These are phyloP conservation scores for Diaporthe nobilis DNA, from an alignment of 2,329 filamentous ascomycete genomes.

Conservation along the genomic window DNA sequence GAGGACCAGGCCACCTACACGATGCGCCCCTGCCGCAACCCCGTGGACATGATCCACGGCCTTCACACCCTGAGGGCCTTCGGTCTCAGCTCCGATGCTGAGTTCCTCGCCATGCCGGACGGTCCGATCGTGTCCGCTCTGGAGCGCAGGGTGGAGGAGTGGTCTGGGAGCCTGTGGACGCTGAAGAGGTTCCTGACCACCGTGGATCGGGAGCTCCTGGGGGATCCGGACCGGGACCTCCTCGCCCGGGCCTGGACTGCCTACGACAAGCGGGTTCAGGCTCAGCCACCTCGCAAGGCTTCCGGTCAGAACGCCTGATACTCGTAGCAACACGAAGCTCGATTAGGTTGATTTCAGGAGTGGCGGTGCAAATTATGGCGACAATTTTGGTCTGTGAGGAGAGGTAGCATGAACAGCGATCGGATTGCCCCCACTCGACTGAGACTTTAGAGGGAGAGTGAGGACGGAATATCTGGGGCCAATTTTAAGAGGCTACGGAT, in stretches of 20 bases:
- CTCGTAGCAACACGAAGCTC: fast-evolving
- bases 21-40: background rate
- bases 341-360: no score
- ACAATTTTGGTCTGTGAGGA: background rate
- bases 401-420: background rate
- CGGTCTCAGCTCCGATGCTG: background rate
- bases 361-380: background rate
- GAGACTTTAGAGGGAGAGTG: background rate
- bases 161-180: background rate
- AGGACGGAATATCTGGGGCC: background rate
- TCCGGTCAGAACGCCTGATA: background rate
- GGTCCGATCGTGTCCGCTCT: background rate
- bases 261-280: background rate
- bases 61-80: background rate
- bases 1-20: background rate
- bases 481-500: no score
- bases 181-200: background rate
- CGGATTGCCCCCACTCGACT: background rate
- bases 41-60: background rate
- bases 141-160: background rate
- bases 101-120: background rate
- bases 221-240: background rate
- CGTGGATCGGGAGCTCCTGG: background rate
- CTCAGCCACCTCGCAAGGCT: background rate
- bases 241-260: background rate